These are phyloP conservation scores for Ligustrum vulgare DNA, from an alignment of 257 asterid genomes.

Conservation along the genomic window DNA sequence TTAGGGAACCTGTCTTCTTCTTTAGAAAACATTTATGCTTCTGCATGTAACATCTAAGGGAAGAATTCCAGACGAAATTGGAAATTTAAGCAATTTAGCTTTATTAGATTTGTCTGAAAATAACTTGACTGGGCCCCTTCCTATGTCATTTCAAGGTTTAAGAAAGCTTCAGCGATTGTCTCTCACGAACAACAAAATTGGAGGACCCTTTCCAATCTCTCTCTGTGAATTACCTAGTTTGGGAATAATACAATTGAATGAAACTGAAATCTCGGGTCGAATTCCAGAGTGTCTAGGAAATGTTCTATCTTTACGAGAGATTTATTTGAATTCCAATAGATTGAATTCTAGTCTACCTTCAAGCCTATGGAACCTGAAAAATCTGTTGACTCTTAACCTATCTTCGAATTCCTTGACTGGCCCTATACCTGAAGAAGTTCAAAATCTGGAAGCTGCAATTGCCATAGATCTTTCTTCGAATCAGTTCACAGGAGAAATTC, in stretches of 20 bases:
- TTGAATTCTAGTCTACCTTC: slow-evolving; percentile 26
- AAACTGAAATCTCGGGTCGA: slow-evolving; percentile 23
- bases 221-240: slow-evolving; percentile 27
- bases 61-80: slow-evolving; percentile 15
- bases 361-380: slow-evolving; percentile 24
- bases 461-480: slow-evolving; percentile 20
- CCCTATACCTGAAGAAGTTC: slow-evolving; percentile 21
- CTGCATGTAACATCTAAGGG: slow-evolving; percentile 17
- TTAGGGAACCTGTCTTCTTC: slow-evolving; percentile 35
- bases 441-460: slow-evolving; percentile 17
- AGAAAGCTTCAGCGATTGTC: slow-evolving; percentile 1
- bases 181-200: slow-evolving; percentile 21
- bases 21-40: not conserved
- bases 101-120: not conserved
- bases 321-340: slow-evolving; percentile 20
- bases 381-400: slow-evolving; percentile 23
- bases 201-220: slow-evolving; percentile 9
- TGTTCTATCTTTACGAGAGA: not conserved
- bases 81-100: slow-evolving; percentile 21
- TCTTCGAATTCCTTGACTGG: slow-evolving; percentile 32
- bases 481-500: slow-evolving; percentile 24
- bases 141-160: not conserved
- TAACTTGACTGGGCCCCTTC: slow-evolving; percentile 19
- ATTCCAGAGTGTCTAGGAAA: slow-evolving; percentile 38
- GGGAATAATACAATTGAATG: not conserved